Evolutionary conservation across 2,329 filamentous ascomycete genomes (phyloP).

Genomic region (Tolypocladium capitatum): DNA sequence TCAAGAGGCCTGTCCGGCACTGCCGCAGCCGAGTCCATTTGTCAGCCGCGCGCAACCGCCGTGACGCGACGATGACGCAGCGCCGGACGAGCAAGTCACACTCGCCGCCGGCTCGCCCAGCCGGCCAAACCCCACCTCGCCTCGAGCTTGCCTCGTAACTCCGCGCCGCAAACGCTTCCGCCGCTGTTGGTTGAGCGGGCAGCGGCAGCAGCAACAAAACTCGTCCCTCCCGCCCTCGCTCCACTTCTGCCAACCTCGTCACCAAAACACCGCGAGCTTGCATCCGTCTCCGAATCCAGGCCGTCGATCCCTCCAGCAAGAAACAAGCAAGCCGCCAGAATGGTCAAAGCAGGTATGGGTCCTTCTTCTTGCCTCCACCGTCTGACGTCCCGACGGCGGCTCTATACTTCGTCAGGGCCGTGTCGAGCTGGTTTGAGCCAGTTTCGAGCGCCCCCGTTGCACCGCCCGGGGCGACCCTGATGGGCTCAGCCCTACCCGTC

Average conservation of each 20-base stretch:
- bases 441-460: slow-evolving; percentile 23
- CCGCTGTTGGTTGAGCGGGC: background rate
- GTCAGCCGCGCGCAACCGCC: too few species aligned
- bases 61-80: too few species aligned
- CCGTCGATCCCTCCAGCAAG: slow-evolving; percentile 5
- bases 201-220: slow-evolving; percentile 1
- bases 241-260: slow-evolving; percentile 3
- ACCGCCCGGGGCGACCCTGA: slow-evolving; percentile 27
- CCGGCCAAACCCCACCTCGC: background rate
- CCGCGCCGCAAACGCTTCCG: background rate
- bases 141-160: slow-evolving; percentile 1
- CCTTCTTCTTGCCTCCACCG: background rate
- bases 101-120: background rate
- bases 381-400: background rate
- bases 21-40: background rate
- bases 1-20: too few species aligned
- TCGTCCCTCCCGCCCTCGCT: slow-evolving; percentile 5
- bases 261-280: slow-evolving; percentile 1
- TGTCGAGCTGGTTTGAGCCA: slow-evolving; percentile 46
- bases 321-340: slow-evolving; percentile 50
- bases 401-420: slow-evolving; percentile 6
- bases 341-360: slow-evolving; percentile 83
- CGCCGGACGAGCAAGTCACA: too few species aligned
- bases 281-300: background rate
- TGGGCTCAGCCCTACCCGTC: slow-evolving; percentile 14